Base-by-base conservation (phyloP, 192 early-diverging fungal genomes). In the Coemansia aciculifera region DNA sequence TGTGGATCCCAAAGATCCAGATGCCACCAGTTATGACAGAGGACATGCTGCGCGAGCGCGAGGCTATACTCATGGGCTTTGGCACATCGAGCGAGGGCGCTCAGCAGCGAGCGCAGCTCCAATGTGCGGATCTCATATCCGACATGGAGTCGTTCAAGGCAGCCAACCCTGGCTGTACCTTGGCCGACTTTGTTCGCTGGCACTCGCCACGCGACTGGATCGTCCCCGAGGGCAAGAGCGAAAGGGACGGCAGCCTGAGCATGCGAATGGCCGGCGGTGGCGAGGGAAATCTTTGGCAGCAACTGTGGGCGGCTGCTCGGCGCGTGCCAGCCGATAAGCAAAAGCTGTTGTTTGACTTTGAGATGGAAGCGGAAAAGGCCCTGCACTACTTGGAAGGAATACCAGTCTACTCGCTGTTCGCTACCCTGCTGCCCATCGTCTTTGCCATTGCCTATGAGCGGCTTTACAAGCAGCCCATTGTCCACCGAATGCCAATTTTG, bases 141-240 rank as follows among this genome's bases (percentile, higher is more conserved):
- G 94, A 97, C 69, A 95, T 97, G 94, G 84, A 91, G 68, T 90
- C 93, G 15, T 97, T 97, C 78, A 97, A 97, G 69, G 95, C 95
- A 3, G 95, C 95, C 9, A 97, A 97, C 69, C 93, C 95, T 0
- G 80, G 85, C 12, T 86, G 87, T 56, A 69, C 68, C 2, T 63
- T 97, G 36, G 93, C 90, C 8, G 95, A 97, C 56, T 97, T 97
- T 86, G 90, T 97, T 19, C 87, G 95, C 48, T 97, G 95, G 95
- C 91, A 94, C 73, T 96, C 94, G 7, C 95, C 95, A n/a, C 87
- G 92, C 57, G 95, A 97, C 74, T 97, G 93, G 93, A 84, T 90
- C 17, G 85, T 86, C 19, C 89, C 88, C 7, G 82, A 83, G 8
- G 83, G 82, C 31, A 74, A 77, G 10, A 66, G 63, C 31, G 72